phyloP scores from a whole-genome alignment of 495 filamentous ascomycete species.

The Tuber indicum region DNA sequence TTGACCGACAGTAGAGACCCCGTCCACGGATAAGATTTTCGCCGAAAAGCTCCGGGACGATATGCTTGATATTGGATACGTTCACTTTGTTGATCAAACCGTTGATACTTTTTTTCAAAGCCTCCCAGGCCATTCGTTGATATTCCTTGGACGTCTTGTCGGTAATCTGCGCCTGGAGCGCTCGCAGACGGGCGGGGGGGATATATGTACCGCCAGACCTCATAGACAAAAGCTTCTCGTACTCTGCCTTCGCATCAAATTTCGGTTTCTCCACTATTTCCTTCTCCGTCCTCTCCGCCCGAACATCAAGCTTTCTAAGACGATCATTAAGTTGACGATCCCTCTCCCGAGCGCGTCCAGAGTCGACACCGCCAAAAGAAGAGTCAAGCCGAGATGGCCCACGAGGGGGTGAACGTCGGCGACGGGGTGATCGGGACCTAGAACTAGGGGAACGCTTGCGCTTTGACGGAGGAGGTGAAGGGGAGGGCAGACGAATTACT shows the following conservation, averaged over 20 bases:
- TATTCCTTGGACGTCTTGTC: conserved; percentile 95
- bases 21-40: conserved; percentile 90
- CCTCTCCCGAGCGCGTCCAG: conserved; percentile 55
- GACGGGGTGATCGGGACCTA: conserved; percentile 58
- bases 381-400: conserved; percentile 43
- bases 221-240: conserved; percentile 80
- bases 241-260: conserved; percentile 75
- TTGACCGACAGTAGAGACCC: conserved; percentile 85
- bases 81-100: conserved; percentile 98
- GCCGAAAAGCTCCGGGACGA: conserved; percentile 87
- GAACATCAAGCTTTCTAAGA: conserved; percentile 51
- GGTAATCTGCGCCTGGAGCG: conserved; percentile 91
- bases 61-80: conserved; percentile 91
- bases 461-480: conserved; percentile 52
- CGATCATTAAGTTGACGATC: conserved; percentile 59
- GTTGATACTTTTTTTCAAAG: conserved; percentile 97
- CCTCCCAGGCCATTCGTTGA: conserved; percentile 98
- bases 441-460: conserved; percentile 55
- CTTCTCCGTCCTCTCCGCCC: conserved; percentile 38
- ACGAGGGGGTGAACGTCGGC: conserved; percentile 54
- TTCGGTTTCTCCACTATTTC: conserved; percentile 72
- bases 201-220: conserved; percentile 94
- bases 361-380: conserved; percentile 50
- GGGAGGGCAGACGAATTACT: conserved; percentile 62
- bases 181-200: conserved; percentile 80